Evolutionary conservation across 1,139 yeast species (phyloP).

Genomic region (Yamadazyma oceani): DNA sequence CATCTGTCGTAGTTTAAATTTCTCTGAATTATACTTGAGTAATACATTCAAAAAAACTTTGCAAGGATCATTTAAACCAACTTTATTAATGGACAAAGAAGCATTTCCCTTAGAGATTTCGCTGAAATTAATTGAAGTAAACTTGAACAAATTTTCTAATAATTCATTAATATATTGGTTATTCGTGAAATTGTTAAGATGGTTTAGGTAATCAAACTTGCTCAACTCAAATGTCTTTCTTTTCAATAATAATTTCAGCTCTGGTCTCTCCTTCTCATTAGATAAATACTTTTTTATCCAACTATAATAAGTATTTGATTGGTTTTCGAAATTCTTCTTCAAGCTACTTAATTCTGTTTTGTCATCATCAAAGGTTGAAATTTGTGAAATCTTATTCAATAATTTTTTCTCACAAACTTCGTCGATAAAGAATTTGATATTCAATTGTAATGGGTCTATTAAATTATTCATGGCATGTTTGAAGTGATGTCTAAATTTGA

Average conservation of each 20-base stretch:
- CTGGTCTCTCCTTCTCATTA: constrained; percentile 62
- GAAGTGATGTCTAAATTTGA: constrained; percentile 25
- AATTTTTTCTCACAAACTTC: constrained; percentile 34
- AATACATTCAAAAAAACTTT: constrained; percentile 35
- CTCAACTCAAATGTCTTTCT: constrained; percentile 64
- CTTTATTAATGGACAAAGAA: constrained; percentile 21
- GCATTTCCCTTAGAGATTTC: constrained; percentile 11
- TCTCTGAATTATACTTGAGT: constrained; percentile 44
- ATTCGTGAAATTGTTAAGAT: constrained; percentile 59
- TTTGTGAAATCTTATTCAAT: constrained; percentile 24
- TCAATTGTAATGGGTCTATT: constrained; percentile 36
- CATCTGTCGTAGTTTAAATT: constrained; percentile 42
- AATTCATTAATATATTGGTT: constrained; percentile 45
- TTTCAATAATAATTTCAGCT: constrained; percentile 59
- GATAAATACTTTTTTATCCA: constrained; percentile 72
- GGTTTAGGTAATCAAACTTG: constrained; percentile 70
- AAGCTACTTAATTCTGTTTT: constrained; percentile 22
- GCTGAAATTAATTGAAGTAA: constrained; percentile 26
- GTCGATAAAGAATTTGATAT: constrained; percentile 29
- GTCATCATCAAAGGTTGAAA: constrained; percentile 14
- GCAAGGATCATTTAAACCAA: constrained; percentile 28
- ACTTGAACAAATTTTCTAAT: constrained; percentile 41
- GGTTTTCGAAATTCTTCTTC: constrained; percentile 65
- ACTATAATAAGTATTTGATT: constrained; percentile 69
- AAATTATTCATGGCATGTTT: constrained; percentile 19